Evolutionary conservation across 2,329 filamentous ascomycete genomes (phyloP).

Genomic region (Cytospora mali): DNA sequence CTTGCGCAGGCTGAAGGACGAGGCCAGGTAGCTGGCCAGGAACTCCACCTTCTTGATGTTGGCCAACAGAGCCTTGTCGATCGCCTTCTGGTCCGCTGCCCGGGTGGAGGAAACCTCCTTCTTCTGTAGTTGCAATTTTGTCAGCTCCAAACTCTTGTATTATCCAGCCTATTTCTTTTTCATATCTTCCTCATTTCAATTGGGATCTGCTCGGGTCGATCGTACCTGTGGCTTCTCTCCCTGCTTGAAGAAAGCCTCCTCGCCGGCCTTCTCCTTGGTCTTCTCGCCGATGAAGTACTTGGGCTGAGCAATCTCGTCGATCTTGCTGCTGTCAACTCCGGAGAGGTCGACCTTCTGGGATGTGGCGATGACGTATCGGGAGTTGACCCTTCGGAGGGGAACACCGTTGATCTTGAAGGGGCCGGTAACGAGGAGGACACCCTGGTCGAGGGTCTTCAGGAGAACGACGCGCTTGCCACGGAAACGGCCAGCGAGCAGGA

Average conservation of each 20-base stretch:
- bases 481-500: constrained; percentile 99
- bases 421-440: constrained; percentile 97
- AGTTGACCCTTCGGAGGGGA: constrained; percentile 90
- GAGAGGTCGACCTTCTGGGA: constrained; percentile 82
- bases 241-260: constrained; percentile 99
- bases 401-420: constrained; percentile 99
- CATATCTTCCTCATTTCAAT: background rate
- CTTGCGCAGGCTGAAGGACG: constrained; percentile 98
- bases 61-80: constrained; percentile 94
- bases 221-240: constrained; percentile 84
- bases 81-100: constrained; percentile 95
- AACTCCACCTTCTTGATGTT: constrained; percentile 98
- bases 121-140: constrained; percentile 66
- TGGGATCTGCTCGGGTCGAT: background rate
- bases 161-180: background rate
- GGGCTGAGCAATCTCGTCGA: constrained; percentile 71
- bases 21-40: constrained; percentile 90
- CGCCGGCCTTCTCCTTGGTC: constrained; percentile 89
- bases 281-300: constrained; percentile 99
- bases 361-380: constrained; percentile 91
- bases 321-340: constrained; percentile 88
- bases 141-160: constrained; percentile 39
- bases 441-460: constrained; percentile 96
- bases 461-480: constrained; percentile 99
- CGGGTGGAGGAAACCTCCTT: constrained; percentile 92